phyloP scores from a whole-genome alignment of 139 green algal species.

The Auxenochlorella pyrenoidosa region DNA sequence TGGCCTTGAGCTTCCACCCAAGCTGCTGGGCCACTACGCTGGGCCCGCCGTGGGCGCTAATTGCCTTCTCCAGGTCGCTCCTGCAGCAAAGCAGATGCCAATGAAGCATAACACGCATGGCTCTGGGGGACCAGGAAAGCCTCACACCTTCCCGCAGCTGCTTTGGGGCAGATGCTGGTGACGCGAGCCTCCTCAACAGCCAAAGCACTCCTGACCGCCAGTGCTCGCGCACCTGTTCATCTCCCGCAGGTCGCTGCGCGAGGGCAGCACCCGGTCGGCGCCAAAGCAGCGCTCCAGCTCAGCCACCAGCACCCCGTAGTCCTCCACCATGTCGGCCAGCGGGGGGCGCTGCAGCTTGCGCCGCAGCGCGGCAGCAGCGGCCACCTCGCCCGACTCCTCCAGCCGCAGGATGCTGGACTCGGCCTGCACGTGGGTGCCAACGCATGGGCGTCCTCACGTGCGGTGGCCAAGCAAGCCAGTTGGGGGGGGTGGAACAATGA shows the following conservation, averaged over 20 bases:
- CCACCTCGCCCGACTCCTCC: conserved; percentile 36
- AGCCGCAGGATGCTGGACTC: conserved; percentile 29
- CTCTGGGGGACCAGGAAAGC: not conserved
- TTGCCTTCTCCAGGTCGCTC: conserved; percentile 63
- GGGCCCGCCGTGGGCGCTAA: conserved; percentile 60
- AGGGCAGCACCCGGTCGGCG: conserved; percentile 42
- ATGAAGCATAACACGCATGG: not conserved
- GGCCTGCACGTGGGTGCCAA: not conserved
- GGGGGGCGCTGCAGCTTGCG: conserved; percentile 26
- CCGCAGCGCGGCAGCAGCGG: conserved; percentile 14
- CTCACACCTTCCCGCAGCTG: no score
- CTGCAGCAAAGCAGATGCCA: conserved; percentile 7
- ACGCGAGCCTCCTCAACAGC: no score
- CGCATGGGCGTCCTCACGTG: not conserved
- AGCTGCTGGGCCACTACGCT: conserved; percentile 50
- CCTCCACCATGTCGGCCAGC: conserved; percentile 44
- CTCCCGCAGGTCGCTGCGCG: conserved; percentile 43
- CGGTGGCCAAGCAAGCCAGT: no score
- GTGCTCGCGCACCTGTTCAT: conserved; percentile 21
- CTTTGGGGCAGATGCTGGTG: no score
- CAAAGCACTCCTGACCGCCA: no score
- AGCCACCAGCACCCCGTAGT: conserved; percentile 50
- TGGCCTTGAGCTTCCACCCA: conserved; percentile 56
- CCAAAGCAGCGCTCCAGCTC: conserved; percentile 62
- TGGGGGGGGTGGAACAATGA: no score